Evolutionary conservation across 1,284 basidiomycete species (phyloP).

Genomic region (Phaffia rhodozyma): DNA sequence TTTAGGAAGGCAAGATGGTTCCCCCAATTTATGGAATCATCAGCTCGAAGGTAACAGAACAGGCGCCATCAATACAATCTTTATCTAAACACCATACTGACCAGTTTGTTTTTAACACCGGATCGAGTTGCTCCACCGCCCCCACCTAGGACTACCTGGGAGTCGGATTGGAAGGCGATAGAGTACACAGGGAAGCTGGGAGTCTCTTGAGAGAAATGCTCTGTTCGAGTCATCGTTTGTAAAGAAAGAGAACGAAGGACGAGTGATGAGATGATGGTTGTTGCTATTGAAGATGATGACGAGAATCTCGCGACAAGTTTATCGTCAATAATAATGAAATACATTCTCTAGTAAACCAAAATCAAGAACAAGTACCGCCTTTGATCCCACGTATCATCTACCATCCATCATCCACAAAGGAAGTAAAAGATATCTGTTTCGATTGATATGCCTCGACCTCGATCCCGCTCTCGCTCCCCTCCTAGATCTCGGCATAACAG

Average conservation of each 20-base stretch:
- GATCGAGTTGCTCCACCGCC: slow-evolving; percentile 69
- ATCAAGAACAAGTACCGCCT: no score
- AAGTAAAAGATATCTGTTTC: no score
- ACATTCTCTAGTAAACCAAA: no score
- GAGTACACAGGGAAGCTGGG: slow-evolving; percentile 76
- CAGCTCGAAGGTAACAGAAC: neutral
- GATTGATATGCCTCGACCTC: neutral
- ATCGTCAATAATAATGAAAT: no score
- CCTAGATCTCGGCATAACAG: neutral
- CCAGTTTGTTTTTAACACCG: slow-evolving; percentile 86
- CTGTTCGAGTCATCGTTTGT: slow-evolving; percentile 52
- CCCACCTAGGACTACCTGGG: slow-evolving; percentile 71
- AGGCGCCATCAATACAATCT: neutral
- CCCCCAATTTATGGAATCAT: neutral
- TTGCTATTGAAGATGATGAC: no score
- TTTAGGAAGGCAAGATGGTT: neutral
- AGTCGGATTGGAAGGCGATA: slow-evolving; percentile 61
- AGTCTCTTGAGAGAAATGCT: slow-evolving; percentile 62
- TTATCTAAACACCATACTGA: slow-evolving; percentile 34
- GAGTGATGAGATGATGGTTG: no score
- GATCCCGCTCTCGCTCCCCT: neutral
- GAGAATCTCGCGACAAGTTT: no score
- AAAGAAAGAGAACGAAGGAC: no score
- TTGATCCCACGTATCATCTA: no score
- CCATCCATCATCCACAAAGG: no score